Evolutionary conservation across 208 protist genomes (phyloP).

Genomic region (Trypanosoma theileri): DNA sequence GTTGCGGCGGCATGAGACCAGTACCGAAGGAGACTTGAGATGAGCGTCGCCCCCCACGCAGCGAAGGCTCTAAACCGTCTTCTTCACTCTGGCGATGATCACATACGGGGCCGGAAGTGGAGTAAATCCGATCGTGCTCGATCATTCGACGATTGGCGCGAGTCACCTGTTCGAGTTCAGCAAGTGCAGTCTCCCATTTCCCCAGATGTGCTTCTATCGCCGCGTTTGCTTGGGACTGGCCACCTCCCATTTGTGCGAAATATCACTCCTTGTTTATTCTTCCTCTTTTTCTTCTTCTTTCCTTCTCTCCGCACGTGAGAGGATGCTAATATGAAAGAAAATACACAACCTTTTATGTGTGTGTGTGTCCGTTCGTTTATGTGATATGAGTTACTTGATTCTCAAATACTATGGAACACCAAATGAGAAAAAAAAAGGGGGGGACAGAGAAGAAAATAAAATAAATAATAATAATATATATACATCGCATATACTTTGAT

Average conservation of each 20-base stretch:
- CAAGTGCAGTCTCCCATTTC: slow-evolving; percentile 71
- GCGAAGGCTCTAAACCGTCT: slow-evolving; percentile 20
- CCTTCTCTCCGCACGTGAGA: background rate
- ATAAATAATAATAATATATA: too few relatives aligned
- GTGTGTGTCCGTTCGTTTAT: too few relatives aligned
- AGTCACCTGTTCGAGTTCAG: slow-evolving; percentile 63
- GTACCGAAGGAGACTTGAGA: slow-evolving; percentile 76
- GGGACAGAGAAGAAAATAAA: too few relatives aligned
- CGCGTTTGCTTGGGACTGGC: slow-evolving; percentile 29
- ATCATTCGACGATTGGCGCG: slow-evolving; percentile 44
- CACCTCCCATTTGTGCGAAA: slow-evolving; percentile 51
- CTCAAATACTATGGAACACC: too few relatives aligned
- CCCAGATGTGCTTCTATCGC: slow-evolving; percentile 67
- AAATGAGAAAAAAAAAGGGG: too few relatives aligned
- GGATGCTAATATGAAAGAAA: too few relatives aligned
- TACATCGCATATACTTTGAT: too few relatives aligned
- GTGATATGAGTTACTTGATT: too few relatives aligned
- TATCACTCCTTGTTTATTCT: background rate
- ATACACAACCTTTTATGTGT: too few relatives aligned
- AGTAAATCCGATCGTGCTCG: slow-evolving; percentile 69
- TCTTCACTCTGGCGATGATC: slow-evolving; percentile 27
- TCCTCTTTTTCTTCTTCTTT: slow-evolving; percentile 3
- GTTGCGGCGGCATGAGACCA: slow-evolving; percentile 24
- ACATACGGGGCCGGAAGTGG: slow-evolving; percentile 8
- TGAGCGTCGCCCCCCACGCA: slow-evolving; percentile 36